phyloP scores from a whole-genome alignment of 2,329 filamentous ascomycete species.

The Colletotrichum abscissum region DNA sequence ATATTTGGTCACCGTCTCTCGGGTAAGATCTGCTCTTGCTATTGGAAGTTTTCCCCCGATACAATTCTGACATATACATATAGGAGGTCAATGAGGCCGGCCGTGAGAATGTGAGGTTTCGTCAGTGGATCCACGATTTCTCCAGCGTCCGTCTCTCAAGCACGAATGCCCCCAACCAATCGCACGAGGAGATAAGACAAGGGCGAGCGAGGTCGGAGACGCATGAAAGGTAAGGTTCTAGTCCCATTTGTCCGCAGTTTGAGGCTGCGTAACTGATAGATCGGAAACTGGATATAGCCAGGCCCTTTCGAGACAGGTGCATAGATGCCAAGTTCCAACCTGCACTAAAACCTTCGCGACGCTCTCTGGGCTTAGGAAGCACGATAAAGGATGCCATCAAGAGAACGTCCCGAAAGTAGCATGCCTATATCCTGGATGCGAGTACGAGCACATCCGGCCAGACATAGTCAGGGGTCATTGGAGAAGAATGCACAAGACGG shows the following conservation, averaged over 20 bases:
- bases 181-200: background rate
- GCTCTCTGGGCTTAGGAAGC: background rate
- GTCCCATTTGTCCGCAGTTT: no score
- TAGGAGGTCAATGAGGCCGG: background rate
- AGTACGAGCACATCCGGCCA: background rate
- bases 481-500: background rate
- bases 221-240: no score
- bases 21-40: slow-evolving; percentile 14
- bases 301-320: background rate
- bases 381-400: background rate
- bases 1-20: slow-evolving; percentile 26
- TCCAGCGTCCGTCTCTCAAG: background rate
- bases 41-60: background rate
- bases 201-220: background rate
- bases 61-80: background rate
- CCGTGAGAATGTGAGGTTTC: background rate
- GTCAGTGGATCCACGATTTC: background rate
- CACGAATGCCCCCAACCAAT: background rate
- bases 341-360: background rate
- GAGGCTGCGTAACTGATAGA: no score
- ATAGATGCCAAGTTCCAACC: background rate
- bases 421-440: background rate
- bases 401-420: background rate
- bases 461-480: background rate
- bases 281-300: no score